Evolutionary conservation across 768 basidiomycete genomes (phyloP).

Genomic region (Trametes gibbosa): DNA sequence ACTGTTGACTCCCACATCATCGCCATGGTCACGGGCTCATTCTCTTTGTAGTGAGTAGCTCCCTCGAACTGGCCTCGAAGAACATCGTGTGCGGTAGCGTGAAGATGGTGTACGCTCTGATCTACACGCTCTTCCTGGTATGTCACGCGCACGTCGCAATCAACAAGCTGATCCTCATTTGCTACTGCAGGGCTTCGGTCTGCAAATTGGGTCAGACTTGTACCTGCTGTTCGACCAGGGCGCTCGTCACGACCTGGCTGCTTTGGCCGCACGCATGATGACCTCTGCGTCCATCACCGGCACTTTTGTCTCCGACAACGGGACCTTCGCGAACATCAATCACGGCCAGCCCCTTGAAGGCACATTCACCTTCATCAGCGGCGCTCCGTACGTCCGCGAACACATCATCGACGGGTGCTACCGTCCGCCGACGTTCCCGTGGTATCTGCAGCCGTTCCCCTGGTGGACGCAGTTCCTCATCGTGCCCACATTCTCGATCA

Average conservation of each 20-base stretch:
- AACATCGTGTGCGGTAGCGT: slow-evolving; percentile 84
- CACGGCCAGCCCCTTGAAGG: slow-evolving; percentile 48
- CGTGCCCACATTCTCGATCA: slow-evolving; percentile 69
- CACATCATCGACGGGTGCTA: slow-evolving; percentile 68
- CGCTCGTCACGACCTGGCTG: slow-evolving; percentile 50
- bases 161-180: not conserved
- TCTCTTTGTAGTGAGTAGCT: slow-evolving; percentile 61
- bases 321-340: slow-evolving; percentile 37
- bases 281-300: slow-evolving; percentile 57
- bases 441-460: slow-evolving; percentile 84
- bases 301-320: slow-evolving; percentile 60
- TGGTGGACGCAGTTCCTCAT: slow-evolving; percentile 73
- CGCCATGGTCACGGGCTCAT: not conserved
- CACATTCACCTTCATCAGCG: slow-evolving; percentile 65
- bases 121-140: slow-evolving; percentile 74
- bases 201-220: slow-evolving; percentile 81
- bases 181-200: slow-evolving; percentile 58
- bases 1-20: slow-evolving; percentile 7
- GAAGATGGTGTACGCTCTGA: slow-evolving; percentile 87
- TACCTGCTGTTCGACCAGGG: slow-evolving; percentile 67
- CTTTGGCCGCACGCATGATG: slow-evolving; percentile 50
- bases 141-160: not conserved
- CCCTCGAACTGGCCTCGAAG: slow-evolving; percentile 80
- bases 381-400: slow-evolving; percentile 41
- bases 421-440: slow-evolving; percentile 59